These are phyloP conservation scores for Mycena leptocephala DNA, from an alignment of 768 basidiomycete species.

Conservation along the genomic window DNA sequence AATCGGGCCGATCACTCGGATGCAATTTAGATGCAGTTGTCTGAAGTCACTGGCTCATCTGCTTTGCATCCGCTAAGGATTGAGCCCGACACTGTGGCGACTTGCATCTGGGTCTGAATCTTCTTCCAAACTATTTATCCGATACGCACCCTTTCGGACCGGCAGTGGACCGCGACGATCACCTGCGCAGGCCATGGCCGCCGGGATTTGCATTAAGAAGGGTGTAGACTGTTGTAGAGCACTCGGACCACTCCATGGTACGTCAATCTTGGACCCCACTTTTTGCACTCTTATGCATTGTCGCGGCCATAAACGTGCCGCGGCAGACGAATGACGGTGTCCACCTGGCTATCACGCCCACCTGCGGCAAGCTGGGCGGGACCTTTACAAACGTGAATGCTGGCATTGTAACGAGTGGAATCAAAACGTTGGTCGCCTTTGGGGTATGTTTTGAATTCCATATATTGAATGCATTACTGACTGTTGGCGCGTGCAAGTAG, in stretches of 20 bases:
- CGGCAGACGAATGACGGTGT: conserved; percentile 48
- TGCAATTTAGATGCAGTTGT: too few species aligned
- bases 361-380: conserved; percentile 60
- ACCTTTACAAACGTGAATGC: conserved; percentile 64
- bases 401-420: conserved; percentile 55
- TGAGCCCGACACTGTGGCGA: too few species aligned
- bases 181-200: neutral
- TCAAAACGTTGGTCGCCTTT: conserved; percentile 69
- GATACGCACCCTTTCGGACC: neutral
- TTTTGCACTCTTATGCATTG: neutral
- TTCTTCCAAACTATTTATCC: neutral
- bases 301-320: neutral
- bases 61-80: too few species aligned
- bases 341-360: conserved; percentile 64
- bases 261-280: neutral
- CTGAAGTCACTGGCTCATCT: too few species aligned
- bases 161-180: conserved; percentile 2
- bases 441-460: conserved; percentile 52
- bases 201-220: conserved; percentile 7
- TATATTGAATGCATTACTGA: neutral
- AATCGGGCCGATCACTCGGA: too few species aligned
- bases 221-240: neutral
- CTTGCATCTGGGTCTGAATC: too few species aligned
- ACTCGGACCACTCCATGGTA: neutral
- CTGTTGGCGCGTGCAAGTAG: conserved; percentile 39